A percentile compares a stretch with the other conserved stretches of the same genome.
Conservation (phyloP, 306 rosid species). For the Alnus rubra region DNA sequence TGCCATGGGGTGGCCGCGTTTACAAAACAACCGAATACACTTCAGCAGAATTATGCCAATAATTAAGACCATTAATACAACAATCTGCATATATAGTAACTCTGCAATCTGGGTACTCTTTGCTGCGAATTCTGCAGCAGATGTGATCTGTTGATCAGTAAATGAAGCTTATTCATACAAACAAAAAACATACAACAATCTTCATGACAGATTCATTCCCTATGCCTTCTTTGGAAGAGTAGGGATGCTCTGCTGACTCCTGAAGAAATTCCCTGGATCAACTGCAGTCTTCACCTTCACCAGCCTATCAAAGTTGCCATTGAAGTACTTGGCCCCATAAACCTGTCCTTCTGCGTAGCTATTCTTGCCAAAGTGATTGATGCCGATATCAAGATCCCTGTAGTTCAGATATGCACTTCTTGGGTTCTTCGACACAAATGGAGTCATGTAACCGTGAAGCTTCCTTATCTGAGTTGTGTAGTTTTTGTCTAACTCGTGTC, state of each 20-base stretch:
- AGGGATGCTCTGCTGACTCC: slow-evolving; percentile 43
- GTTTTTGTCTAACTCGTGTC: not conserved
- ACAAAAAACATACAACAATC: too few relatives aligned
- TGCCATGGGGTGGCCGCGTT: too few relatives aligned
- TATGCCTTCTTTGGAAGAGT: slow-evolving; percentile 16
- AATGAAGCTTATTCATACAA: too few relatives aligned
- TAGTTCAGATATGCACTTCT: slow-evolving; percentile 37
- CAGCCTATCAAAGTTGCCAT: slow-evolving; percentile 31
- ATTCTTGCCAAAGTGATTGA: slow-evolving; percentile 1
- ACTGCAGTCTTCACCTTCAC: slow-evolving; percentile 29
- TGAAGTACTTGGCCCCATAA: slow-evolving; percentile 37
- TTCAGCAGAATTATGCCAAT: not conserved
- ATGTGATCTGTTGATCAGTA: too few relatives aligned
- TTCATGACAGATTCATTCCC: not conserved
- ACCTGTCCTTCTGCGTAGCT: slow-evolving; percentile 18
- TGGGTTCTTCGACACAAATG: slow-evolving; percentile 38
- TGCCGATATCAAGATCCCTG: slow-evolving; percentile 34
- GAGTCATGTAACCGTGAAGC: slow-evolving; percentile 26
- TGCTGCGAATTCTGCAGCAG: too few relatives aligned
- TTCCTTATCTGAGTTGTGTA: slow-evolving; percentile 17
- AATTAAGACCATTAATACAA: too few relatives aligned
- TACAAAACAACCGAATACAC: too few relatives aligned
- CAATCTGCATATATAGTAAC: too few relatives aligned
- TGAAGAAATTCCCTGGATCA: slow-evolving; percentile 41
- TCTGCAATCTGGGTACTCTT: too few relatives aligned